phyloP scores from a whole-genome alignment of 257 asterid species.

The Salvia hispanica region DNA sequence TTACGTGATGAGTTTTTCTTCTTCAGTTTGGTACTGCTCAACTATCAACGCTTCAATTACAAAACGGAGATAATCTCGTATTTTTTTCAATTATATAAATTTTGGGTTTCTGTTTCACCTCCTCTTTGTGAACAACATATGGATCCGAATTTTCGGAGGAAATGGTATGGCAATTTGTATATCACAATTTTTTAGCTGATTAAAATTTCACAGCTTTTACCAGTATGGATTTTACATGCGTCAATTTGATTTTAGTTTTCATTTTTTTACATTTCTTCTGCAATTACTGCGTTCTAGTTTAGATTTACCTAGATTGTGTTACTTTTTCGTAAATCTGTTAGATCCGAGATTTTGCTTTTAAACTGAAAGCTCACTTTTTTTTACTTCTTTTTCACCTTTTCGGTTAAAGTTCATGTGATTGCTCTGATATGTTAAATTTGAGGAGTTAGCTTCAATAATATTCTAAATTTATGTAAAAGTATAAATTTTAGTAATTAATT shows the following conservation, averaged over 20 bases:
- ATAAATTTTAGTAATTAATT: background rate
- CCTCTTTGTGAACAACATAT: conserved; percentile 4
- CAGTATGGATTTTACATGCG: conserved; percentile 31
- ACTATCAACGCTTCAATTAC: background rate
- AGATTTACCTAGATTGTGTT: conserved; percentile 1
- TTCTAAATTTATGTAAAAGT: background rate
- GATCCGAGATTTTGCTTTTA: conserved; percentile 35
- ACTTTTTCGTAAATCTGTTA: conserved; percentile 17
- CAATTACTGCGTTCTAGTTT: conserved; percentile 23
- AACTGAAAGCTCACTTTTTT: conserved; percentile 18
- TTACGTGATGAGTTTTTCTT: conserved; percentile 9
- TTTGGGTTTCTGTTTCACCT: conserved; percentile 3
- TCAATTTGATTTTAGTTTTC: conserved; percentile 7
- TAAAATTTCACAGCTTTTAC: background rate
- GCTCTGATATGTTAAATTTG: conserved; percentile 26
- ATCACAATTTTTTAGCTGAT: conserved; percentile 15
- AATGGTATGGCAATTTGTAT: background rate
- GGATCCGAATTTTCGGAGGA: conserved; percentile 16
- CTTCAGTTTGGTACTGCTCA: conserved; percentile 27
- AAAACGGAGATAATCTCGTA: background rate
- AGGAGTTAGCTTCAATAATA: background rate
- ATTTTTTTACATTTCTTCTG: conserved; percentile 21
- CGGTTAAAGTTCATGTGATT: conserved; percentile 35
- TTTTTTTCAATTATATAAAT: background rate
- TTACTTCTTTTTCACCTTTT: conserved; percentile 4